Base-by-base conservation (phyloP, 768 basidiomycete species). In the Cantharellus anzutake region DNA sequence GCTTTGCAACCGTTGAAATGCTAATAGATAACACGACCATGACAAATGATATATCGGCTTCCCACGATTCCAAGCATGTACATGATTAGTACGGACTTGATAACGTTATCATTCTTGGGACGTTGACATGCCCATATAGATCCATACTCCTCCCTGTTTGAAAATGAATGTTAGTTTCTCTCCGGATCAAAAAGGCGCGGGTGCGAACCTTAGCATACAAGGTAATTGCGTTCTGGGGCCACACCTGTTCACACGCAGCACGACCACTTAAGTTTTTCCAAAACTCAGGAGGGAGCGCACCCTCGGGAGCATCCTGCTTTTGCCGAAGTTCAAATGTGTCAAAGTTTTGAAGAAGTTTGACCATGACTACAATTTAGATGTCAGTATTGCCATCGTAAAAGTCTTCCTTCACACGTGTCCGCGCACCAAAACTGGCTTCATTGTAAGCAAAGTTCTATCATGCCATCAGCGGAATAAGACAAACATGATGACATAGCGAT, bases 381-480 rank as follows among this genome's bases (percentile, higher is more conserved):
- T 48, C 44, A 29, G 44, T 48, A 11, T 48, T 29, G 44, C 44
- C 11, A 11, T 29, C 11, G 44, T 29, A 29, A 1, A 29, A 29
- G 20, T 29, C 20, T 29, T 29, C 20, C 20, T 29, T 29, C 20
- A 29, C 20, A 29, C 20, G 20, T 11, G 44, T 29, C 44, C 44
- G 44, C 44, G 44, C 52, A 55, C 52, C 14, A 37, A 55, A 55
- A 37, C 52, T 55, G 11, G 62, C 61, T 38, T 63, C 41, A 48
- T 63, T 63, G 40, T 63, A 63, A n/a, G 62, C 62, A 42, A 63
- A 63, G 63, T 63, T 57, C 52, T 55, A 37, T 7, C 7, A 11
- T 37, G 35, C 14, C 14, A 37, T 55, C 52, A 55, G 38, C 38
- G 35, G 14, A 7, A 11, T 7, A 11, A 55, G 11, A 55, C 38